Evolutionary conservation across 2,329 filamentous ascomycete genomes (phyloP), one percentile per base, ranked within the genome.

Genomic region (Cyclaneusma minus): DNA sequence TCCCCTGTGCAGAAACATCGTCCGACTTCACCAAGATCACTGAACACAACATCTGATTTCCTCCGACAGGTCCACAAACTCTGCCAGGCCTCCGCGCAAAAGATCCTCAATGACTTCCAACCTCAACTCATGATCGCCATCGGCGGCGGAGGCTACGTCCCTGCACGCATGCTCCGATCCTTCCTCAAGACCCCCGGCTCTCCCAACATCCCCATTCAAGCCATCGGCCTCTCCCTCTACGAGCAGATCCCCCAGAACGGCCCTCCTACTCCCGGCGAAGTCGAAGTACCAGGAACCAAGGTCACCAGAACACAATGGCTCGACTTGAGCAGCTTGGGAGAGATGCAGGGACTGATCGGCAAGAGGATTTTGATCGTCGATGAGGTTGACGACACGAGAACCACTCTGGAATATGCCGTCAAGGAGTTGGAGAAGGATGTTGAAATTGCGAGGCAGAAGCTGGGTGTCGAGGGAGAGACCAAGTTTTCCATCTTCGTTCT

Each of bases 281-380:
- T 82, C 45, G 89, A 98, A 58, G 58, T 65, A 36, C 76, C 79
- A 22, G 87, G 87, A 39, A 94, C 82, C 39, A 89, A 91, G 60
- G 89, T 98, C 42, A 95, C 83, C 21, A 80, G 89, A 42, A 95
- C 89, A 20, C 89, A 98, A 68, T 98, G 89, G 89, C 73, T 98
- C 31, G 89, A 98, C 54, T 62, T 98, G 34, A 80, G 67, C 37
- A 77, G 76, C 24, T 67, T 93, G 24, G 64, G 68, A 38, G 74
- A 84, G 55, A 89, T 92, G 76, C 67, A 73, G 49, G 85, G 85
- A 55, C 60, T 93, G 46, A 77, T 92, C 36, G 83, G 83, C 55
- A 91, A 91, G 68, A 80, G 80, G 51, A 73, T 93, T 34, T 62
- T 93, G 38, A 92, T 93, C 37, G 84, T 93, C 17, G 84, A 93